Conservation (phyloP, 1,284 basidiomycete species). For the Exobasidium rhododendri region DNA sequence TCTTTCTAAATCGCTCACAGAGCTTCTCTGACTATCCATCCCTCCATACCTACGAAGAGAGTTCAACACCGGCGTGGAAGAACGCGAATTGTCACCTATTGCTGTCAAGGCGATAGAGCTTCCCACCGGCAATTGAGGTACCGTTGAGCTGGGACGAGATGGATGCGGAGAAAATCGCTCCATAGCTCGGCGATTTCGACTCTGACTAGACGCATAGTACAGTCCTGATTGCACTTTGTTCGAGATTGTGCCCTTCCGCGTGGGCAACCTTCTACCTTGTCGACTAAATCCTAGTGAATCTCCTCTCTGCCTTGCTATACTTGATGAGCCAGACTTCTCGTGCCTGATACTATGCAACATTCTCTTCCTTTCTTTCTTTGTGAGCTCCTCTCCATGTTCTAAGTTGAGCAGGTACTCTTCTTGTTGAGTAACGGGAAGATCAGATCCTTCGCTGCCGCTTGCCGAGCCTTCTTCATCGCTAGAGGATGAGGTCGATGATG, state of each 20-base stretch:
- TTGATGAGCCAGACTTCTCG: constrained; percentile 7
- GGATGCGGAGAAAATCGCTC: constrained; percentile 42
- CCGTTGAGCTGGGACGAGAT: background rate
- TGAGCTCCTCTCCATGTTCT: constrained; percentile 34
- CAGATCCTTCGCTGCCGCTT: background rate
- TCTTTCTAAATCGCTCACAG: background rate
- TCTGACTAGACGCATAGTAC: constrained; percentile 34
- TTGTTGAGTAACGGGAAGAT: background rate
- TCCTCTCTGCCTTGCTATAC: constrained; percentile 15
- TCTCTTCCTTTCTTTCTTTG: constrained; percentile 36
- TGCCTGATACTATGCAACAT: constrained; percentile 31
- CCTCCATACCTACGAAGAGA: background rate
- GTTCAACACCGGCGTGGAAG: constrained; percentile 1
- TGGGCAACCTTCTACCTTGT: background rate
- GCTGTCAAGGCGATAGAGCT: background rate
- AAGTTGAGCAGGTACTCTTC: constrained; percentile 18
- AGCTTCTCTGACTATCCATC: background rate
- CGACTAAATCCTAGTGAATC: constrained; percentile 23
- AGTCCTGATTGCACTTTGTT: constrained; percentile 35
- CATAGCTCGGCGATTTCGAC: constrained; percentile 45
- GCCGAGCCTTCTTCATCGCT: background rate
- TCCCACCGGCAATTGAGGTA: background rate
- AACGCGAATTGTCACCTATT: background rate
- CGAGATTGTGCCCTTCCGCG: constrained; percentile 16
- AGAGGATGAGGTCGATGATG: constrained; percentile 1